Conservation (phyloP, 139 green algal genomes). For the Ulvella scutata region DNA sequence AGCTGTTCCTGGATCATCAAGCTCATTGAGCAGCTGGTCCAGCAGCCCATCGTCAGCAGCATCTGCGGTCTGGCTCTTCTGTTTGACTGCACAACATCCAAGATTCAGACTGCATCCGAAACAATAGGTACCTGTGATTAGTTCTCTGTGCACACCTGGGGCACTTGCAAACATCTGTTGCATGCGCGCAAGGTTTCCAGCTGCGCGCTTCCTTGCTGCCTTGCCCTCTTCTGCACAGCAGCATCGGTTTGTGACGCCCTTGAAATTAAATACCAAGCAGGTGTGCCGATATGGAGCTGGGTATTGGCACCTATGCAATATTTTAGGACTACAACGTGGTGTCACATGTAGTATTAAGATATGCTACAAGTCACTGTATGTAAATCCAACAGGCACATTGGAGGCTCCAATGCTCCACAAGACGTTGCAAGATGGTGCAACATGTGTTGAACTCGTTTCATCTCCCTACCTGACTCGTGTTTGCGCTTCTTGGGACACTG, state of each 20-base stretch:
- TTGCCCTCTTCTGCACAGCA: too few relatives aligned
- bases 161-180: background rate
- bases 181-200: background rate
- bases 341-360: background rate
- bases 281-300: too few relatives aligned
- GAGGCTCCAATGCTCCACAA: background rate
- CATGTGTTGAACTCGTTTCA: background rate
- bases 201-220: too few relatives aligned
- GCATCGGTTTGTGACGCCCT: too few relatives aligned
- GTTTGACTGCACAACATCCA: background rate
- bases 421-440: background rate
- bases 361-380: too few relatives aligned
- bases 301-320: too few relatives aligned
- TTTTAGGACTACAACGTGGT: background rate
- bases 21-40: background rate
- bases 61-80: background rate
- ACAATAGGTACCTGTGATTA: background rate
- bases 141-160: background rate
- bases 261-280: too few relatives aligned
- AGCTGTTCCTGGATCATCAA: background rate
- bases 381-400: background rate
- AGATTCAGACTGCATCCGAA: background rate
- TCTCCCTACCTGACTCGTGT: background rate
- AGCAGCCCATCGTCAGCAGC: background rate
- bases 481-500: background rate